Conservation (phyloP, 306 rosid genomes). For the Echinosophora koreensis region DNA sequence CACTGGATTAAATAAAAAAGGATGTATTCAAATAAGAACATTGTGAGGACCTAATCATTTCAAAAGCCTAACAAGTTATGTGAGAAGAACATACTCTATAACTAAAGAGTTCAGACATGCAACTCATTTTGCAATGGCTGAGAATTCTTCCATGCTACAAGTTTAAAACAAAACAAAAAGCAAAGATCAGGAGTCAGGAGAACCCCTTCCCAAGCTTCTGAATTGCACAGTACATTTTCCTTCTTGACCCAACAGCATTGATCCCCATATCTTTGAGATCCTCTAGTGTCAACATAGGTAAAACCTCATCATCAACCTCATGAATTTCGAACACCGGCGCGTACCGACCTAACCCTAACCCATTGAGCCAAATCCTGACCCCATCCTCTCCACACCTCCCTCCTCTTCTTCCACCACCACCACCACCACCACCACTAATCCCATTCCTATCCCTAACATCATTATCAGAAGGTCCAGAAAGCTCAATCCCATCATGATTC, state of each 20-base stretch:
- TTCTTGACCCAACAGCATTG: constrained; percentile 83
- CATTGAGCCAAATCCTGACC: constrained; percentile 89
- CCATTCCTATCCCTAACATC: constrained; percentile 66
- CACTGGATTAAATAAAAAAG: constrained; percentile 30
- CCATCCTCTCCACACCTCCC: constrained; percentile 73
- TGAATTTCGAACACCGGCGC: constrained; percentile 88
- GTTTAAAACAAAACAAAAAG: not conserved
- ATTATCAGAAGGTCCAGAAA: constrained; percentile 74
- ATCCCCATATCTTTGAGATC: constrained; percentile 96
- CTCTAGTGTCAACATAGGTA: constrained; percentile 68
- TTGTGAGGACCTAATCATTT: constrained; percentile 50
- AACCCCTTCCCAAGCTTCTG: constrained; percentile 92
- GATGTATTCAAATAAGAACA: constrained; percentile 28
- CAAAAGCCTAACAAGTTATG: constrained; percentile 51
- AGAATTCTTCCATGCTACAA: constrained; percentile 38
- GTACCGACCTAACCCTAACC: constrained; percentile 80
- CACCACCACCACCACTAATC: not conserved
- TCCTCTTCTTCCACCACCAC: constrained; percentile 54
- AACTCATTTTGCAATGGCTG: constrained; percentile 64
- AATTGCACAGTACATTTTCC: constrained; percentile 82
- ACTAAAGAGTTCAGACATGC: constrained; percentile 51
- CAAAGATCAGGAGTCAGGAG: constrained; percentile 68
- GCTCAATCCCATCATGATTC: constrained; percentile 69
- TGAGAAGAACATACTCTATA: constrained; percentile 47
- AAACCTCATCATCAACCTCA: constrained; percentile 90